phyloP scores from a whole-genome alignment of 2,329 filamentous ascomycete species.

The Alternaria metachromatica region DNA sequence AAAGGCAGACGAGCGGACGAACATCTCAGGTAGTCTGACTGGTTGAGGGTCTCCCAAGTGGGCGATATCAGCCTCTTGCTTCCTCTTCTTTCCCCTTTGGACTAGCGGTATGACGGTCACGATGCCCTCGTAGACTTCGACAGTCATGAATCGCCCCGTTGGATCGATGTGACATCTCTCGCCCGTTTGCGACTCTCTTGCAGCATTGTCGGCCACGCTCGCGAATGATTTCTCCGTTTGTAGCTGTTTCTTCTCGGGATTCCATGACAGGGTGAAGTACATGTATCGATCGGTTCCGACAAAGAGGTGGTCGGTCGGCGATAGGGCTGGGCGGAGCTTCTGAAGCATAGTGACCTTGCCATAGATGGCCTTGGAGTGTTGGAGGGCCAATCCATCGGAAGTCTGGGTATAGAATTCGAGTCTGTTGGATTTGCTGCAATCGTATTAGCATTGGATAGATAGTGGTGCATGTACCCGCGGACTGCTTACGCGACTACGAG shows the following conservation, averaged over 20 bases:
- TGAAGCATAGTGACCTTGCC: slow-evolving; percentile 87
- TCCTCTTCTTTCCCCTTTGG: slow-evolving; percentile 59
- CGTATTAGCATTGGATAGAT: slow-evolving; percentile 14
- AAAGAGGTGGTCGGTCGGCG: slow-evolving; percentile 83
- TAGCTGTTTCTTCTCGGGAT: slow-evolving; percentile 62
- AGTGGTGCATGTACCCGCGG: neutral
- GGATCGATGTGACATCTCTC: slow-evolving; percentile 87
- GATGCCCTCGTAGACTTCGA: slow-evolving; percentile 73
- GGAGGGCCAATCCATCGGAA: slow-evolving; percentile 65
- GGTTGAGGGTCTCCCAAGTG: slow-evolving; percentile 68
- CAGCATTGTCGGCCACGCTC: slow-evolving; percentile 66
- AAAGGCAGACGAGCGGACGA: slow-evolving; percentile 71
- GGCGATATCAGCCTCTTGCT: slow-evolving; percentile 57
- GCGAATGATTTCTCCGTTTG: slow-evolving; percentile 65
- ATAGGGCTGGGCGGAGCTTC: slow-evolving; percentile 76
- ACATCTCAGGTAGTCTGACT: slow-evolving; percentile 70
- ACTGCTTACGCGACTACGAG: slow-evolving; percentile 81
- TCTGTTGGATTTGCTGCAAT: slow-evolving; percentile 74
- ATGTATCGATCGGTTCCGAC: slow-evolving; percentile 88
- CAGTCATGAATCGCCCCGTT: slow-evolving; percentile 69
- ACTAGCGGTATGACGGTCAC: slow-evolving; percentile 69
- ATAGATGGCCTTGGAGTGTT: slow-evolving; percentile 76
- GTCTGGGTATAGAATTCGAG: slow-evolving; percentile 81
- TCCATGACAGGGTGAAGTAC: slow-evolving; percentile 91
- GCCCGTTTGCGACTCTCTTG: slow-evolving; percentile 78